Percentiles rank a stretch among this genome's conserved stretches.
These are phyloP conservation scores for Cnidoscolus chayamansa DNA, from an alignment of 441 rosid genomes.

Conservation along the genomic window DNA sequence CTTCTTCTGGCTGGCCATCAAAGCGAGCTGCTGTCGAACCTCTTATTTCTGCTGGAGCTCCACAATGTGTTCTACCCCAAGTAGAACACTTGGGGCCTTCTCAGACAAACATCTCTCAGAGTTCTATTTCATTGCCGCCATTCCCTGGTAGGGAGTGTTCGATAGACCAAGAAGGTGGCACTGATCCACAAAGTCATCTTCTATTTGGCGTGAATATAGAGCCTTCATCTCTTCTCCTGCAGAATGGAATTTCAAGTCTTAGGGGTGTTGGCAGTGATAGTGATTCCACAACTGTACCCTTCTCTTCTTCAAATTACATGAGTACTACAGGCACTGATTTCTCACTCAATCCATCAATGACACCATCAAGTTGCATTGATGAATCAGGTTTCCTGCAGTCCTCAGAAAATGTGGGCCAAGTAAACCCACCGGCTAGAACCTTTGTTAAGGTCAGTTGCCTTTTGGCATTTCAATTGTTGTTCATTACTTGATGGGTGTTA, in stretches of 20 bases:
- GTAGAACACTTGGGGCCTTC: constrained; percentile 66
- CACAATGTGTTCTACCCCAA: constrained; percentile 53
- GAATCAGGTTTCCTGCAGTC: constrained; percentile 83
- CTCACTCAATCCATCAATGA: constrained; percentile 66
- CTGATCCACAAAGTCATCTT: constrained; percentile 83
- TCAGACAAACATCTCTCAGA: constrained; percentile 56
- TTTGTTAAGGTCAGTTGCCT: constrained; percentile 78
- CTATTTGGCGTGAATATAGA: constrained; percentile 93
- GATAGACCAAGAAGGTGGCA: constrained; percentile 65
- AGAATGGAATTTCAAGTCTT: constrained; percentile 72
- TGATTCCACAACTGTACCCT: constrained; percentile 61
- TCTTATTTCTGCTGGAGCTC: constrained; percentile 44
- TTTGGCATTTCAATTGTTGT: not conserved
- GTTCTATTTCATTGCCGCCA: constrained; percentile 76
- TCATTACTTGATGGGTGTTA: not conserved
- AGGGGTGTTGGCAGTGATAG: constrained; percentile 71
- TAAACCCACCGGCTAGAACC: constrained; percentile 57
- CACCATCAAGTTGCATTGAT: constrained; percentile 72
- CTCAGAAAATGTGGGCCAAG: constrained; percentile 64
- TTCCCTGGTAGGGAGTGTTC: constrained; percentile 95
- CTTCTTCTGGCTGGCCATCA: constrained; percentile 78
- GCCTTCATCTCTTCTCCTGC: constrained; percentile 82
- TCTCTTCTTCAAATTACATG: constrained; percentile 58
- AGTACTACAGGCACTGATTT: constrained; percentile 55
- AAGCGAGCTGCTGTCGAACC: constrained; percentile 83